These are phyloP conservation scores for Fusarium palustre DNA, from an alignment of 2,329 filamentous ascomycete species.

Conservation along the genomic window DNA sequence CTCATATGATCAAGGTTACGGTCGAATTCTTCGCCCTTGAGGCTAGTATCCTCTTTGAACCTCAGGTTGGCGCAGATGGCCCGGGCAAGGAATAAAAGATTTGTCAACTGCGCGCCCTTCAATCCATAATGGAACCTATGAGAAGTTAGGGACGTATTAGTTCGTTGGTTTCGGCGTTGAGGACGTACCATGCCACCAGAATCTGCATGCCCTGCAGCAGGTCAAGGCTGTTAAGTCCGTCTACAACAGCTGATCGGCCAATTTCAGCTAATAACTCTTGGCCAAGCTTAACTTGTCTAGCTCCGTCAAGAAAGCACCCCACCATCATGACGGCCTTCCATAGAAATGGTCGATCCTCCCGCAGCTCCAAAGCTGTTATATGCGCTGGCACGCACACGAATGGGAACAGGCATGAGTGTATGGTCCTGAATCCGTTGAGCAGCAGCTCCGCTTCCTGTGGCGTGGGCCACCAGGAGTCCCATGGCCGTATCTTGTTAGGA, in stretches of 20 bases:
- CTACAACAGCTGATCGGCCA: conserved; percentile 54
- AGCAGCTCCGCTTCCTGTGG: conserved; percentile 56
- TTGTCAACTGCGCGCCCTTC: conserved; percentile 63
- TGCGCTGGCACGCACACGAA: conserved; percentile 58
- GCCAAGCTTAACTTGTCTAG: conserved; percentile 58
- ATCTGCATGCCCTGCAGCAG: conserved; percentile 61
- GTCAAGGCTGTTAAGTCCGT: conserved; percentile 59
- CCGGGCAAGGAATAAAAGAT: conserved; percentile 61
- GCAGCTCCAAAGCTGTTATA: conserved; percentile 54
- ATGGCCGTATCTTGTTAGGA: conserved; percentile 29
- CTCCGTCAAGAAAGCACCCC: conserved; percentile 56
- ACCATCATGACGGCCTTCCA: conserved; percentile 65
- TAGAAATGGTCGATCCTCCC: conserved; percentile 56
- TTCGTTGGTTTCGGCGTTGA: not conserved
- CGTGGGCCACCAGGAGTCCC: conserved; percentile 57
- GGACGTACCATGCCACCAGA: conserved; percentile 58
- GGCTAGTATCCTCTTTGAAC: conserved; percentile 44
- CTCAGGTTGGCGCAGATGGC: conserved; percentile 59
- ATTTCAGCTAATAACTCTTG: conserved; percentile 59
- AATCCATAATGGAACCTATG: conserved; percentile 61
- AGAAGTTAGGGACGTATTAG: conserved; percentile 22
- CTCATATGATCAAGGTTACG: conserved; percentile 59
- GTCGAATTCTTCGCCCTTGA: conserved; percentile 38
- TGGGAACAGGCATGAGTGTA: conserved; percentile 56
- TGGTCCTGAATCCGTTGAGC: conserved; percentile 52